Conservation (phyloP, 495 filamentous ascomycete species). For the Saxophila tyrrhenica region DNA sequence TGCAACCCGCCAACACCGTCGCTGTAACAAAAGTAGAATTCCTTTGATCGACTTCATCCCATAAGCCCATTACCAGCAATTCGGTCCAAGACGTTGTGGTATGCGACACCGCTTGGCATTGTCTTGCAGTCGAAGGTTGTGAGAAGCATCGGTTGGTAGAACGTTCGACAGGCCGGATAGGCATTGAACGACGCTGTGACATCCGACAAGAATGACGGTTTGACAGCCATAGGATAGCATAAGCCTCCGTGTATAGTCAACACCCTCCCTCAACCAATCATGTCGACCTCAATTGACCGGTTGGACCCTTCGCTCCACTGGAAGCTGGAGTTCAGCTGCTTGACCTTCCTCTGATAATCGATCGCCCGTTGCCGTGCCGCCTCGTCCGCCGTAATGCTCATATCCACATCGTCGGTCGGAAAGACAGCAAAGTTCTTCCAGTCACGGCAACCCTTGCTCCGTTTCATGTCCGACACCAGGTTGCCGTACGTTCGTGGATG, state of each 20-base stretch:
- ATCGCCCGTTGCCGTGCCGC: background rate
- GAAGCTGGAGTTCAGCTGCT: constrained; percentile 1
- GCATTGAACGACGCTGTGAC: no score
- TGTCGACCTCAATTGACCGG: background rate
- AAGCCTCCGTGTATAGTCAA: no score
- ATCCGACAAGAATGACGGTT: no score
- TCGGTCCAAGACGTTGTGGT: no score
- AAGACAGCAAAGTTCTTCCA: constrained; percentile 20
- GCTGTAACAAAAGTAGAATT: background rate
- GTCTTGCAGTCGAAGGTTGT: no score
- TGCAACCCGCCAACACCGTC: background rate
- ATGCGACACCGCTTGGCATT: no score
- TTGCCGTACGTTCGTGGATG: constrained; percentile 14
- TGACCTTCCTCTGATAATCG: constrained; percentile 2
- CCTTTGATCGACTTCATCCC: background rate
- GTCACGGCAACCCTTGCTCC: constrained; percentile 12
- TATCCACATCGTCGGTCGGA: constrained; percentile 15
- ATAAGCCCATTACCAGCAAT: no score
- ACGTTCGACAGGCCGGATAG: no score
- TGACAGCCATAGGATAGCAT: no score
- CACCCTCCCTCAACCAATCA: constrained; percentile 2
- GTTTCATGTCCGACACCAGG: constrained; percentile 14
- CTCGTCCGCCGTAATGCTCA: constrained; percentile 8
- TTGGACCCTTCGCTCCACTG: background rate
- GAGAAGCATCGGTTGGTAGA: no score